phyloP scores from a whole-genome alignment of 371 early-diverging fungal species.

The Chytridium lagenaria region DNA sequence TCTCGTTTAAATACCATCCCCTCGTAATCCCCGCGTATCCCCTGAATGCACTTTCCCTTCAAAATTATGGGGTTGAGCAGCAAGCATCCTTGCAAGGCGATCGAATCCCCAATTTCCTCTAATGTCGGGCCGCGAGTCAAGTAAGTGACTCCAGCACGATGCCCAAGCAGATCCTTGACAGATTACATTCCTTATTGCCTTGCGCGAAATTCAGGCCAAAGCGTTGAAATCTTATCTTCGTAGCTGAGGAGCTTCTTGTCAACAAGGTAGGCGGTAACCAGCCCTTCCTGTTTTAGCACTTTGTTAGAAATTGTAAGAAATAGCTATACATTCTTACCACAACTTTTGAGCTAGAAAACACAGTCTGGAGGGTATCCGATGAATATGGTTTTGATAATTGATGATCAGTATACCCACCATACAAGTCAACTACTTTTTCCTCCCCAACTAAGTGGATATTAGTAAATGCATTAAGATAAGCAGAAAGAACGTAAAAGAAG shows the following conservation, averaged over 20 bases:
- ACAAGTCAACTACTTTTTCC: constrained; percentile 61
- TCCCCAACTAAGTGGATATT: constrained; percentile 63
- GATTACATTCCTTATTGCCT: constrained; percentile 74
- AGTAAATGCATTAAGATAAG: neutral
- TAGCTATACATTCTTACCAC: constrained; percentile 51
- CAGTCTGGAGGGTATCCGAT: constrained; percentile 64
- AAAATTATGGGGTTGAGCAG: constrained; percentile 67
- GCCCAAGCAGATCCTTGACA: constrained; percentile 65
- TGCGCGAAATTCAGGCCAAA: constrained; percentile 82
- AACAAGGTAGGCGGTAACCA: constrained; percentile 68
- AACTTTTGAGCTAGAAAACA: constrained; percentile 70
- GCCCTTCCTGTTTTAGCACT: constrained; percentile 47
- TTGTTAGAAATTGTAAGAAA: no score
- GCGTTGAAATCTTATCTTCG: constrained; percentile 58
- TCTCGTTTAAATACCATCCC: constrained; percentile 74
- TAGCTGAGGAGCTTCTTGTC: constrained; percentile 64
- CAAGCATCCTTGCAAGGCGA: constrained; percentile 52
- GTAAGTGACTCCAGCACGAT: constrained; percentile 68
- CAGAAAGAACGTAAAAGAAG: neutral
- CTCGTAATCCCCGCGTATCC: constrained; percentile 69
- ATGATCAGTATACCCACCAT: constrained; percentile 67
- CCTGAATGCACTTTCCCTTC: constrained; percentile 56
- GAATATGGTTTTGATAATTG: constrained; percentile 51
- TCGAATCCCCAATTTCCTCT: constrained; percentile 45
- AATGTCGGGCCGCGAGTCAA: constrained; percentile 54